Conservation (phyloP, 2,329 filamentous ascomycete species). For the Diplodia seriata region DNA sequence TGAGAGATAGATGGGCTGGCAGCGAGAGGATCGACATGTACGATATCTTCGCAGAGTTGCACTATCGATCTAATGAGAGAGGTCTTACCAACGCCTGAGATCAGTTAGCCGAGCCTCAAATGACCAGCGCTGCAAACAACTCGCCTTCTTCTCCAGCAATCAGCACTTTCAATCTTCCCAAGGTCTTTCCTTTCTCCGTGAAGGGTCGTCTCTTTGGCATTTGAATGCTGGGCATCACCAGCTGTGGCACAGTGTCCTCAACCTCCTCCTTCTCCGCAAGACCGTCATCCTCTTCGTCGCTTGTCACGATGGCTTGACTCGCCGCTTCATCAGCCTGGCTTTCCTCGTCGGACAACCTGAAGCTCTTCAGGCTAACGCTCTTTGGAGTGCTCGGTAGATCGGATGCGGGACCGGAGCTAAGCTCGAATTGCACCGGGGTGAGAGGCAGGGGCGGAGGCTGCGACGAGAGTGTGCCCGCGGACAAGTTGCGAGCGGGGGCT, state of each 20-base stretch:
- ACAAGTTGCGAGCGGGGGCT: slow-evolving; percentile 19
- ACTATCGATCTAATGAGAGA: slow-evolving; percentile 88
- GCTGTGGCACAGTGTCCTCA: slow-evolving; percentile 67
- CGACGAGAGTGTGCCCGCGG: slow-evolving; percentile 19
- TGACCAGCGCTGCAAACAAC: slow-evolving; percentile 16
- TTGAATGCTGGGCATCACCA: slow-evolving; percentile 97
- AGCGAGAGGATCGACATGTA: slow-evolving; percentile 79
- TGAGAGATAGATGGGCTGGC: slow-evolving; percentile 38
- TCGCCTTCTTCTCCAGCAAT: slow-evolving; percentile 79
- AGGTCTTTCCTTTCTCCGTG: slow-evolving; percentile 80
- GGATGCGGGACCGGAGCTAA: slow-evolving; percentile 56
- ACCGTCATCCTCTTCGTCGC: slow-evolving; percentile 62
- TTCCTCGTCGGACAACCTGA: slow-evolving; percentile 65
- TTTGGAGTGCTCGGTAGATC: slow-evolving; percentile 66
- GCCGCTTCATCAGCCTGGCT: slow-evolving; percentile 61
- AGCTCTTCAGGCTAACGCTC: slow-evolving; percentile 64
- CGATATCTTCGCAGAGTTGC: slow-evolving; percentile 86
- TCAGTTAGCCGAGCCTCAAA: slow-evolving; percentile 33
- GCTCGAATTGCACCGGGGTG: slow-evolving; percentile 40
- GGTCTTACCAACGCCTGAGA: slow-evolving; percentile 80
- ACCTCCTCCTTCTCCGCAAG: slow-evolving; percentile 44
- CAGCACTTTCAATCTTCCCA: slow-evolving; percentile 89
- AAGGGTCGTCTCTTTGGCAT: slow-evolving; percentile 91
- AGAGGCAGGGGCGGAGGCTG: slow-evolving; percentile 37
- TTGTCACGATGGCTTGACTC: slow-evolving; percentile 62